Evolutionary conservation across 2,329 filamentous ascomycete species (phyloP).

Genomic region (Akanthomyces lecanii): DNA sequence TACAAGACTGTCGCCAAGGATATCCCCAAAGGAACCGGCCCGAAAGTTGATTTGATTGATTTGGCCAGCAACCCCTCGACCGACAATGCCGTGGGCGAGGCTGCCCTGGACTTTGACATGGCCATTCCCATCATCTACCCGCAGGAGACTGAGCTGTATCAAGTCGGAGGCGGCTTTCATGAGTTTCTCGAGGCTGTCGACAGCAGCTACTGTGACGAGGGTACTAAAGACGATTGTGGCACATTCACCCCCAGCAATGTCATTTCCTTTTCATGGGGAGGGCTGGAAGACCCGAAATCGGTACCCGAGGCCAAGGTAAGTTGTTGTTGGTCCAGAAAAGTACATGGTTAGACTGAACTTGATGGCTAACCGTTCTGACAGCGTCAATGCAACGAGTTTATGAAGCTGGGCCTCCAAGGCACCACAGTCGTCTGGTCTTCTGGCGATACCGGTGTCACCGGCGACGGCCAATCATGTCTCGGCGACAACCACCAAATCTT

Average conservation of each 20-base stretch:
- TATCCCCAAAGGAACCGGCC: slow-evolving; percentile 35
- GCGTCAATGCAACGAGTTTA: slow-evolving; percentile 38
- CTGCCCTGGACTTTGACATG: slow-evolving; percentile 46
- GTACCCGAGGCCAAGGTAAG: not conserved
- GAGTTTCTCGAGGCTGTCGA: not conserved
- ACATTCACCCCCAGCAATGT: not conserved
- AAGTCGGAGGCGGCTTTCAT: not conserved
- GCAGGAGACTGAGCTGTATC: slow-evolving; percentile 41
- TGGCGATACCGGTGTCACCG: slow-evolving; percentile 36
- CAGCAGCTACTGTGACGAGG: not conserved
- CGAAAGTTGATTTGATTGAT: slow-evolving; percentile 29
- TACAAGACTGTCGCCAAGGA: slow-evolving; percentile 29
- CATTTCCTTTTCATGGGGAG: not conserved
- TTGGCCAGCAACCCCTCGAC: slow-evolving; percentile 18
- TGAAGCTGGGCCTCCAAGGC: slow-evolving; percentile 43
- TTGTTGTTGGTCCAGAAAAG: not conserved
- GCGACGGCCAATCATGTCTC: slow-evolving; percentile 11
- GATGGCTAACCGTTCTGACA: slow-evolving; percentile 19
- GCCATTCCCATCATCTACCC: slow-evolving; percentile 48
- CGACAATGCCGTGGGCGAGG: slow-evolving; percentile 33
- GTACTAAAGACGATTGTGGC: not conserved
- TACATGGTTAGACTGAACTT: too few species aligned
- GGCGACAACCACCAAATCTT: slow-evolving; percentile 19
- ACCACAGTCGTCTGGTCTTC: slow-evolving; percentile 38
- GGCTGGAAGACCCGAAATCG: not conserved